Evolutionary conservation across 495 filamentous ascomycete genomes (phyloP), one percentile per base, ranked within the genome.

Genomic region (Penicillium roqueforti): DNA sequence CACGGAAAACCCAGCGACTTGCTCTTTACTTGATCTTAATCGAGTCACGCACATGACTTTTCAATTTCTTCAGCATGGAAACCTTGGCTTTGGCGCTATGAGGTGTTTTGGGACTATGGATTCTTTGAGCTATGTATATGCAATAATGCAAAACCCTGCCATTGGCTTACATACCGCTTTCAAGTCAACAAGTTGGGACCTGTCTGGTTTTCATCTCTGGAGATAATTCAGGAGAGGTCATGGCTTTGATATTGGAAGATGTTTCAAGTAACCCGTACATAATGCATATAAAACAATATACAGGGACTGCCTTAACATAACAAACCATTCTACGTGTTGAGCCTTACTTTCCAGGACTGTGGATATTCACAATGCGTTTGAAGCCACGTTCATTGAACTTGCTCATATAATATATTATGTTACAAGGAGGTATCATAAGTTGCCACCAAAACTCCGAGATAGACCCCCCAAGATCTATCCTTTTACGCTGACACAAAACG

Each of bases 81-180:
- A 31, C 23, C 6, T 34, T 42, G 47, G 47, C 8, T 34, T 52
- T 36, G 20, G 49, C 38, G 49, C 25, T 50, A 19, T 28, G 14
- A 16, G 50, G 50, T 23, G 50, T 52, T 52, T 8, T 49, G 47
- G 47, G 28, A 47, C 11, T 26, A 37, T 36, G 49, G 38, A 32
- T 42, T 19, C 13, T 32, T 52, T 28, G 37, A 51, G 38, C 26
- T 34, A 16, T 42, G 38, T 42, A 42, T 42, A 34, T 40, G 46
- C 5, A 41, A 22, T 19, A 7, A 34, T 40, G 46, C 5, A 41
- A 22, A 28, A 7, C 6, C 8, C 29, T 32, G 29, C 18, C 28
- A 31, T 23, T 9, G 20, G 29, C 29, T 47, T 19, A 34, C 18
- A 36, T 36, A n/a, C 32, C 32, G 14, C 14, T 20, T 29, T 19